Evolutionary conservation across 2,329 filamentous ascomycete genomes (phyloP).

Genomic region (Fusarium oxysporum): DNA sequence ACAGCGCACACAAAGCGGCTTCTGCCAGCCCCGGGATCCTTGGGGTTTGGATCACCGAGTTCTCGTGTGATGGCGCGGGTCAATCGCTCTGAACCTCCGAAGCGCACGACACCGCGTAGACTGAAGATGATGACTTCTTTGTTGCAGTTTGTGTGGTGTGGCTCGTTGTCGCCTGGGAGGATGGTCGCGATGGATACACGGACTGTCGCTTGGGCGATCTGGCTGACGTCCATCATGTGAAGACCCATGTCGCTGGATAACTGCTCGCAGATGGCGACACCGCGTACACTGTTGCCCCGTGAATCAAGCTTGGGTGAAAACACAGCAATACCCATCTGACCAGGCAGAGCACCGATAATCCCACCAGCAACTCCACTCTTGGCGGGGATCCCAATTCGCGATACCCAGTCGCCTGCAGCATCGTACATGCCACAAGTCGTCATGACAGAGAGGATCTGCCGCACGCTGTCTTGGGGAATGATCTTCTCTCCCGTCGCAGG

Average conservation of each 20-base stretch:
- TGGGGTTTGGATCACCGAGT: slow-evolving; percentile 34
- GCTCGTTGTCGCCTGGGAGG: slow-evolving; percentile 42
- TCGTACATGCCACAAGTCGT: slow-evolving; percentile 57
- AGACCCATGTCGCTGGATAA: slow-evolving; percentile 50
- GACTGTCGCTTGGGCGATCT: slow-evolving; percentile 47
- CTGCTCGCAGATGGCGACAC: slow-evolving; percentile 49
- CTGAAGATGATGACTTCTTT: slow-evolving; percentile 49
- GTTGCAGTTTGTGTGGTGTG: slow-evolving; percentile 43
- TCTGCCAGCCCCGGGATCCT: slow-evolving; percentile 44
- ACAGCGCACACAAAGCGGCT: slow-evolving; percentile 46
- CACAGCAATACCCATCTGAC: slow-evolving; percentile 48
- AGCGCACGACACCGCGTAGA: slow-evolving; percentile 50
- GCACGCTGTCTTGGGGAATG: slow-evolving; percentile 52
- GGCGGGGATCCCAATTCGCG: slow-evolving; percentile 53
- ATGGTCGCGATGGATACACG: slow-evolving; percentile 48
- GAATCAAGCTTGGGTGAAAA: slow-evolving; percentile 50
- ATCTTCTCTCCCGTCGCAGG: slow-evolving; percentile 49
- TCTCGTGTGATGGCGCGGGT: slow-evolving; percentile 48
- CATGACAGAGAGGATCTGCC: slow-evolving; percentile 56
- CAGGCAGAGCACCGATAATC: slow-evolving; percentile 49
- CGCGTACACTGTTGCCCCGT: slow-evolving; percentile 50
- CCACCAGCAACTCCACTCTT: slow-evolving; percentile 52
- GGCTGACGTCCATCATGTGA: slow-evolving; percentile 52
- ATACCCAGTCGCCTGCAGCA: slow-evolving; percentile 55
- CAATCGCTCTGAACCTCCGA: slow-evolving; percentile 50